Base-by-base conservation (phyloP, 805 yeast species). In the Hanseniaspora jakobsenii region DNA sequence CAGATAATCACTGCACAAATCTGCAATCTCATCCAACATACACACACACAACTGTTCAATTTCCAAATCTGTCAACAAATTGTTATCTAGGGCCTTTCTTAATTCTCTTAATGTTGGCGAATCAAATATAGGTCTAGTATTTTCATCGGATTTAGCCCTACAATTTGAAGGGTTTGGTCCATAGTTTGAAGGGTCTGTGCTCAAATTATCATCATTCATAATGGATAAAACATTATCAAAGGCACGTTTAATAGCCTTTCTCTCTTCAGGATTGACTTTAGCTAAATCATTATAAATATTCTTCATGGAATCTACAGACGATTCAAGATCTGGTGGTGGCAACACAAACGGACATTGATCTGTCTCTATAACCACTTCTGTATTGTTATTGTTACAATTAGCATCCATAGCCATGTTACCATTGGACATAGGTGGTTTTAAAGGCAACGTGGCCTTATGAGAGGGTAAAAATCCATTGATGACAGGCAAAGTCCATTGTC, bases 11-110 rank as follows among this genome's bases (percentile, higher is more conserved):
- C 89, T 77, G 22, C 95, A 77, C 42, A 91, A 67, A 56, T 84
- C 94, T 2, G 96, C 94, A 48, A 91, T 70, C 60, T 91, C 96
- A 48, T 75, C 80, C 48, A 82, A 64, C 87, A 89, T 83, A 4
- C 85, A 81, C 43, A 85, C 57, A 6, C 93, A 85, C 30, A 85
- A 64, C 50, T 77, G 86, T 58, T 87, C 96, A 36, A 85, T 69
- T 50, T 84, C 94, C 10, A 69, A 58, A 47, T 70, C 72, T 2
- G 77, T 51, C 50, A 76, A 57, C 8, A 58, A 53, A 39, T 75
- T 73, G 7, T 69, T 61, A 57, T 81, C 87, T 46, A 82, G 66
- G 24, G 67, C 64, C 59, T 89, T 87, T 47, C 97, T 71, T 47
- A 86, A 70, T 55, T 91, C 98, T 45, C 97, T 69, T 47, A 89